Conservation (phyloP, 352 stramenopile genomes). For the Globisporangium recalcitrans region DNA sequence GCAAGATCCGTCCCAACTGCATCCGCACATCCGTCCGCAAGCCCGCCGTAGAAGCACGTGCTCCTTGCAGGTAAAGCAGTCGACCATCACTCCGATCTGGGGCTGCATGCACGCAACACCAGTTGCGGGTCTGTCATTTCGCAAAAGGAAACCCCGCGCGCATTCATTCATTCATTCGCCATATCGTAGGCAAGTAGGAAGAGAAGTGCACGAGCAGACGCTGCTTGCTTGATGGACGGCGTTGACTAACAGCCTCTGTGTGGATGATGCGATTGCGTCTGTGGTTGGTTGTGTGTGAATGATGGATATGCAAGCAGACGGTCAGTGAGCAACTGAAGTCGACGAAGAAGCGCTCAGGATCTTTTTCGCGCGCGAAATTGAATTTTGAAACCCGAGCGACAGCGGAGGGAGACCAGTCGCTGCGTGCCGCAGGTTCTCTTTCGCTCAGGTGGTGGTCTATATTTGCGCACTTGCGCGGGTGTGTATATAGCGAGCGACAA, state of each 20-base stretch:
- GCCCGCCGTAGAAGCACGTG: background rate
- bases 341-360: background rate
- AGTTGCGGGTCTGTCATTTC: background rate
- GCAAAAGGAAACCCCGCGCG: background rate
- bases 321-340: background rate
- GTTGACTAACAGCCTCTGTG: background rate
- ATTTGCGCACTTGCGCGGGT: background rate
- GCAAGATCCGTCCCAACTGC: background rate
- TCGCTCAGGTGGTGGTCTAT: constrained; percentile 1
- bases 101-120: background rate
- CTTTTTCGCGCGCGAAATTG: constrained; percentile 10
- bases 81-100: constrained; percentile 2
- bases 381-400: constrained; percentile 1
- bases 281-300: background rate
- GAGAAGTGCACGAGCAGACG: background rate
- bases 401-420: background rate
- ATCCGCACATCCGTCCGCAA: background rate
- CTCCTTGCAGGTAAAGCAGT: background rate
- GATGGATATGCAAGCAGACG: background rate
- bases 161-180: background rate
- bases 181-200: background rate
- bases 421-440: background rate
- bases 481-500: background rate
- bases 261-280: constrained; percentile 4
- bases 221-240: background rate